Evolutionary conservation across 2,329 filamentous ascomycete species (phyloP), one percentile per base, ranked within the genome.

Genomic region (Fusarium redolens): DNA sequence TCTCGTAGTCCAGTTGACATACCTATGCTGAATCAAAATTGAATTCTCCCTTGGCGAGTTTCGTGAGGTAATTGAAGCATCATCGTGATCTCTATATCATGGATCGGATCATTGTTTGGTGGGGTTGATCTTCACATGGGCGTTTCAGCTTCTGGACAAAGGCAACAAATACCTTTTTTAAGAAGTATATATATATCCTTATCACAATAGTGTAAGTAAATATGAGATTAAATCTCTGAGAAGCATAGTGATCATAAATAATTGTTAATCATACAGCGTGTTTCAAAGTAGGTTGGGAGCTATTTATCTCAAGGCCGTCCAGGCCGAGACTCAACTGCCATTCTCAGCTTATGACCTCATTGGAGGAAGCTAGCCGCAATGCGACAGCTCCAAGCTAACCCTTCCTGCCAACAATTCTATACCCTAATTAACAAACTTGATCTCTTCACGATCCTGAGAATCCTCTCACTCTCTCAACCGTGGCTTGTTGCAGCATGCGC

Each of bases 71-170:
- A 59, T 30, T 45, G 14, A 40, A n/a, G 18, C 17, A 59, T 47
- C 5, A 18, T 52, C 7, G 33, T 38, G 54, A 58, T 17, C 13
- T 40, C 47, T 13, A 17, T 22, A 20, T 30, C 20, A 33, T 47
- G 30, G 51, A 48, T 63, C 22, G 28, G 41, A 40, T 48, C 41
- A 28, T 55, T 35, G 38, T 13, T 30, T 69, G 31, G 66, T 52
- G 66, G 66, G 65, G 57, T 69, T 69, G 66, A 69, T 69, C 65
- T 64, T 69, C 66, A 56, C 66, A 55, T 41, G 72, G 63, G 41
- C 35, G 31, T 22, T 38, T 47, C 47, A 62, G 41, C 40, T 28
- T 28, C 13, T 17, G 30, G 6, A 30, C 20, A 35, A 15, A 33
- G n/a, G 18, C 31, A 33, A 33, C 28, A 25, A 20, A 35, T 25